Percentiles rank a stretch among this genome's conserved stretches.
Conservation (phyloP, 2,329 filamentous ascomycete genomes). For the Monilinia fructigena region DNA sequence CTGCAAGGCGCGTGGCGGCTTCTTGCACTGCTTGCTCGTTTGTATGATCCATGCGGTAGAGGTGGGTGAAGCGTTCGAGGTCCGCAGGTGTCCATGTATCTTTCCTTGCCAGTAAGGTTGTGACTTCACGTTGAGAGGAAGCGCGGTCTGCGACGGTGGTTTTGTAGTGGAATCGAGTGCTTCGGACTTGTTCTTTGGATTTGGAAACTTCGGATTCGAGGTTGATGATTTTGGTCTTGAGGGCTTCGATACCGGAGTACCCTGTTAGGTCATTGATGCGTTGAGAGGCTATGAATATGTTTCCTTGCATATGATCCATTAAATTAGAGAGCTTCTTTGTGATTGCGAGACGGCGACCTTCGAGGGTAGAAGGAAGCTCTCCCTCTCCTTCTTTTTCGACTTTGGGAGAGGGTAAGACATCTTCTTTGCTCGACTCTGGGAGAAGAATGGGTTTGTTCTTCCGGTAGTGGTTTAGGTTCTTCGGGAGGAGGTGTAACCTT, state of each 20-base stretch:
- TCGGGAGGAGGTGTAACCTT: constrained; percentile 20
- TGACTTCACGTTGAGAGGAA: constrained; percentile 92
- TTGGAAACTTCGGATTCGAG: constrained; percentile 59
- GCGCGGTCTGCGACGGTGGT: constrained; percentile 79
- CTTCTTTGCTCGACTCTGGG: constrained; percentile 6
- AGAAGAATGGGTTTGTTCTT: neutral
- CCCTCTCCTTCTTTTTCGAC: constrained; percentile 22
- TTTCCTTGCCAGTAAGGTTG: constrained; percentile 88
- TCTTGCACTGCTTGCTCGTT: constrained; percentile 81
- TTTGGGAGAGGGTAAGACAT: constrained; percentile 11
- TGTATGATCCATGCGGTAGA: constrained; percentile 89
- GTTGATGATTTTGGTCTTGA: constrained; percentile 74
- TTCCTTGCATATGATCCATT: constrained; percentile 87
- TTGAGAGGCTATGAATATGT: constrained; percentile 80
- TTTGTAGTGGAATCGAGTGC: constrained; percentile 74
- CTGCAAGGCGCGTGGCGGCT: constrained; percentile 68
- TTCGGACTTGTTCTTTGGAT: constrained; percentile 65
- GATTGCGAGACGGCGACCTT: constrained; percentile 46
- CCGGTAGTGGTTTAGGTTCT: constrained; percentile 21
- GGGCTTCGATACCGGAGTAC: constrained; percentile 83
- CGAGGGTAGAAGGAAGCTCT: constrained; percentile 49
- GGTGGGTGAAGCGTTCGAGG: constrained; percentile 87
- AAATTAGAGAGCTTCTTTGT: constrained; percentile 59
- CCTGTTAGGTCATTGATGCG: constrained; percentile 92
- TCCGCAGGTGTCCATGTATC: constrained; percentile 85